Base-by-base conservation (phyloP, 2,329 filamentous ascomycete genomes). In the Sporothrix schenckii region DNA sequence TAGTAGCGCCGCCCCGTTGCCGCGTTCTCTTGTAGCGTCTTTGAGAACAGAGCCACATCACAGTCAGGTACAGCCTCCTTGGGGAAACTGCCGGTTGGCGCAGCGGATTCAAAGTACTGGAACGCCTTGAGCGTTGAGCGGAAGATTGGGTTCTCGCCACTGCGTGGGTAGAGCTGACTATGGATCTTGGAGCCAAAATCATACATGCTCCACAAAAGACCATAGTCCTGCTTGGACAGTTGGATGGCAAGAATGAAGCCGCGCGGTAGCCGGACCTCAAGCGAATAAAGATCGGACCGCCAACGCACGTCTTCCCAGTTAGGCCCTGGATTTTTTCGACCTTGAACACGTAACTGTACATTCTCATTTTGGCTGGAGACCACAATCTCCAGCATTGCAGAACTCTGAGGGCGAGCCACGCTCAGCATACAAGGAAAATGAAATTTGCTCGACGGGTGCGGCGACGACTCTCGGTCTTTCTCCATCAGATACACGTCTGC, bases 271-370 rank as follows among this genome's bases (percentile, higher is more conserved):
- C 87, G 87, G 50, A 97, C 79, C 24, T 89, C 87, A 70, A 97
- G 84, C 0, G 87, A 85, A 72, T 84, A 86, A 7, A 85, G 84
- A 63, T 91, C 89, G 21, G 89, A 85, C 70, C 89, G 89, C 93
- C 93, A 97, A 54, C 88, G 86, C 5, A 97, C 87, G 77, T 95
- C 91, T 7, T 92, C 88, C 93, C 93, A 97, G 0, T 87, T 89
- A 1, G 91, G 87, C 0, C 91, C 91, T 7, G 83, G 81, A 73
- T 86, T 88, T 75, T 89, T 89, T 76, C 89, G 89, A 34, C 86
- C 83, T 75, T 92, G 90, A 16, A 97, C 88, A 61, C 86, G 83
- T 49, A 97, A 81, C 74, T 93, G 92, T 71, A 97, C 85, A 24
- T 91, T 84, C 16, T 91, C 90, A 74, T 89, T 91, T 79, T 97